Base-by-base conservation (phyloP, 2,329 filamentous ascomycete species). In the Monascus ruber region DNA sequence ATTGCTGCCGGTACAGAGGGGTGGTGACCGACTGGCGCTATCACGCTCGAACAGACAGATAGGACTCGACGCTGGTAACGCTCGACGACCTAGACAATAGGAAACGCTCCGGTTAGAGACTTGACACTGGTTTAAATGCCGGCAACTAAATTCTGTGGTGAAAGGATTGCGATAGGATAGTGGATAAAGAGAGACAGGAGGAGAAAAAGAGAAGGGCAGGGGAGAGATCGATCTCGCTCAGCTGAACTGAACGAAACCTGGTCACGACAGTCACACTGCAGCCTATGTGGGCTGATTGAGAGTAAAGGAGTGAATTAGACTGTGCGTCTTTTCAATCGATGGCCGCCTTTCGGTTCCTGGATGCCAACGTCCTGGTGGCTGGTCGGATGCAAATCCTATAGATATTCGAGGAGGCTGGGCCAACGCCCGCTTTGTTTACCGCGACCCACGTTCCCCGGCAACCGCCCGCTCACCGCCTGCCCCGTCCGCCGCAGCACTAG, bases 371-470 rank as follows among this genome's bases (percentile, higher is more conserved):
- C 42, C 38, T 49, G 59, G 60, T 60, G 60, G 60, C 60, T 64
- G 60, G 60, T 48, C 40, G 48, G 17, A 17, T 17, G 17, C 17
- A 17, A 17, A 17, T 17, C 52, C 47, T 45, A 45, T 45, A 45
- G 42, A 37, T 38, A 43, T 48, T 52, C 28, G 43, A 42, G 54
- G 60, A 61, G 62, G 62, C 60, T 65, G 62, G 62, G 59, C 58
- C 57, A 64, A 59, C 54, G 43, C 45, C 17, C 38, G 45, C 42
- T 53, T 60, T 66, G 62, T 66, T 65, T 64, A 65, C 62, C 10
- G 28, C 28, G 32, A 25, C 40, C 26, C 27, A 40, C 48, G 56
- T 60, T 58, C 52, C 56, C 45, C 40, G 58, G 61, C 49, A 63
- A 65, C 62, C 42, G 38, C 0, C 0, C 1, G 33, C 38, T 17